Evolutionary conservation across 169 alveolate genomes (phyloP).

Genomic region (Plasmodium ovale): DNA sequence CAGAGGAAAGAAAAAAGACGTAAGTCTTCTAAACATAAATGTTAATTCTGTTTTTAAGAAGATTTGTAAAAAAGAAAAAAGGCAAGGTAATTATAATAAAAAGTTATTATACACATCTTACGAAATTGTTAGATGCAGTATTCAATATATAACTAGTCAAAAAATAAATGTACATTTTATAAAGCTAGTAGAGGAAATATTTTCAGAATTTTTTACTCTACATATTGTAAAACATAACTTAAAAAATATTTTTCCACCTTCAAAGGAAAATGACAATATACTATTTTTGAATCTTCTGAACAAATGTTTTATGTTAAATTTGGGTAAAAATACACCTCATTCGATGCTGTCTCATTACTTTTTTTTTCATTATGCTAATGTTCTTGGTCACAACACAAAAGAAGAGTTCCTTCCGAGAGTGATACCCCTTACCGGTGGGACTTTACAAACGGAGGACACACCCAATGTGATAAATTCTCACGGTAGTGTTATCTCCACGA

Average conservation of each 20-base stretch:
- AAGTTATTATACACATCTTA: background rate
- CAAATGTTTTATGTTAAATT: slow-evolving; percentile 30
- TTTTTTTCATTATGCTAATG: slow-evolving; percentile 10
- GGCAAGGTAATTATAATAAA: background rate
- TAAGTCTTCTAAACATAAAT: slow-evolving; percentile 30
- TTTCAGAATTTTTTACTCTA: slow-evolving; percentile 32
- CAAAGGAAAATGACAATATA: background rate
- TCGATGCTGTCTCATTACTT: slow-evolving; percentile 51
- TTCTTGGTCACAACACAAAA: background rate
- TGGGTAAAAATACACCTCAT: background rate
- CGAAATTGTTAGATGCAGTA: slow-evolving; percentile 20
- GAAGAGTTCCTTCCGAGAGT: background rate
- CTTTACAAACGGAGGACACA: no score
- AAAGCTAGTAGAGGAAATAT: slow-evolving; percentile 32
- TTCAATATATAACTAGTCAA: background rate
- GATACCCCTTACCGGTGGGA: background rate
- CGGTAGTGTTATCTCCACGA: no score
- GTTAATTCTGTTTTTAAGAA: background rate
- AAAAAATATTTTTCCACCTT: background rate
- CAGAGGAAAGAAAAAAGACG: background rate
- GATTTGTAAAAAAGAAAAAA: background rate
- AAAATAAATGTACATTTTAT: slow-evolving; percentile 16
- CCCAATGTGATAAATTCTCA: no score
- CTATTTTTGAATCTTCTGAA: slow-evolving; percentile 37
- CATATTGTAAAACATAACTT: slow-evolving; percentile 17